These are phyloP conservation scores for Astragalus glycyphyllos DNA, from an alignment of 306 rosid genomes.

Conservation along the genomic window DNA sequence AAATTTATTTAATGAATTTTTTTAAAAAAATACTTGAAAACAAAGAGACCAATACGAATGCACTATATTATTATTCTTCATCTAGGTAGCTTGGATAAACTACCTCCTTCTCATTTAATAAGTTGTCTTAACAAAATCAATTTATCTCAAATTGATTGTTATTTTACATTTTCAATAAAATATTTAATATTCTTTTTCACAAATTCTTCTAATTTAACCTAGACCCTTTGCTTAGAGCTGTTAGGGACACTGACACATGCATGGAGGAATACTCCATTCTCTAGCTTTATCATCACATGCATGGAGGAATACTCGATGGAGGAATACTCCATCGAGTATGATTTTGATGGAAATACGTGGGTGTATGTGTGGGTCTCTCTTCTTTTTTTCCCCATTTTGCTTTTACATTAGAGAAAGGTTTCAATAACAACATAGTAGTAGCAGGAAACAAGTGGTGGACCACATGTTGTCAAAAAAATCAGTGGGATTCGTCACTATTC, in stretches of 20 bases:
- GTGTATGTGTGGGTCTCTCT: conserved; percentile 31
- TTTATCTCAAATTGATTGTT: too few relatives aligned
- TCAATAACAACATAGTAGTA: conserved; percentile 34
- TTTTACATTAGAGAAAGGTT: background rate
- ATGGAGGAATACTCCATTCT: conserved; percentile 69
- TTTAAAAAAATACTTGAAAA: too few relatives aligned
- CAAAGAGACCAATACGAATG: too few relatives aligned
- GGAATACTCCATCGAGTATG: conserved; percentile 61
- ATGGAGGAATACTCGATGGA: conserved; percentile 62
- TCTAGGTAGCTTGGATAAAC: too few relatives aligned
- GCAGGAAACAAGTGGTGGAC: conserved; percentile 48
- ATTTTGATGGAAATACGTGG: conserved; percentile 39
- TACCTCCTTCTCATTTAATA: too few relatives aligned
- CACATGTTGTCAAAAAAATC: conserved; percentile 22
- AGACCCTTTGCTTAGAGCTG: conserved; percentile 34
- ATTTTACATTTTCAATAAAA: too few relatives aligned
- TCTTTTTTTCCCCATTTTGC: background rate
- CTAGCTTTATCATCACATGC: conserved; percentile 59
- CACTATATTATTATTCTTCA: too few relatives aligned
- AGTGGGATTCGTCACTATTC: background rate
- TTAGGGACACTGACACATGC: conserved; percentile 46
- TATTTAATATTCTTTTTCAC: too few relatives aligned
- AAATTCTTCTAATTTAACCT: too few relatives aligned
- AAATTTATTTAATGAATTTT: too few relatives aligned
- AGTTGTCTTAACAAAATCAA: too few relatives aligned